Evolutionary conservation across 805 yeast genomes (phyloP).

Genomic region (Barnettozyma pratensis): DNA sequence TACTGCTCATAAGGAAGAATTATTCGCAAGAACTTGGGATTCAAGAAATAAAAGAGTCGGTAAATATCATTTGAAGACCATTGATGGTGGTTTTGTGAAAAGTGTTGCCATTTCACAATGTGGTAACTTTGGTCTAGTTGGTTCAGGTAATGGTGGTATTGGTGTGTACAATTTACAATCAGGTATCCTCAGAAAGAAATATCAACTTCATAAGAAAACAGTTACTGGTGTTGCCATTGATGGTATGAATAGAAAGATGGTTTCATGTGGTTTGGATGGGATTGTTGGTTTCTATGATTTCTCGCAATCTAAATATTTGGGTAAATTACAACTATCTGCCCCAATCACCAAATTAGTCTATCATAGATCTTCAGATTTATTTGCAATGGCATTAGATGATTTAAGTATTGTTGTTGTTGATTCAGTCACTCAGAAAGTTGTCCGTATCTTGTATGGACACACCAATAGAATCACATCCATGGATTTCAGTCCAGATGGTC

Average conservation of each 20-base stretch:
- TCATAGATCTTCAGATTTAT: slow-evolving; percentile 77
- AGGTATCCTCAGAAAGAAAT: slow-evolving; percentile 71
- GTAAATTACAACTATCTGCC: slow-evolving; percentile 62
- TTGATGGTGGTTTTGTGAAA: slow-evolving; percentile 74
- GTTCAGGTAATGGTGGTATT: slow-evolving; percentile 81
- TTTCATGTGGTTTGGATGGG: slow-evolving; percentile 87
- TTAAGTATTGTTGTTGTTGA: slow-evolving; percentile 81
- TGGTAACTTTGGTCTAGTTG: slow-evolving; percentile 92
- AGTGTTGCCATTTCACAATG: slow-evolving; percentile 80
- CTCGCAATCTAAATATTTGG: slow-evolving; percentile 59
- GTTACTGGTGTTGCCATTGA: slow-evolving; percentile 88
- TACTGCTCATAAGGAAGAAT: slow-evolving; percentile 81
- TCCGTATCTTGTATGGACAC: slow-evolving; percentile 88
- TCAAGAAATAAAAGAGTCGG: slow-evolving; percentile 77
- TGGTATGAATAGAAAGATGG: slow-evolving; percentile 85
- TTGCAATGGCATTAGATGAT: slow-evolving; percentile 84
- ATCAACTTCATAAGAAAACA: slow-evolving; percentile 65
- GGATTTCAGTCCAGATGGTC: slow-evolving; percentile 91
- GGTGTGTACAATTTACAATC: slow-evolving; percentile 88
- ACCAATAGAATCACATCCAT: slow-evolving; percentile 79
- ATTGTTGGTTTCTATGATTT: slow-evolving; percentile 83
- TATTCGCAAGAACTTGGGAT: slow-evolving; percentile 89
- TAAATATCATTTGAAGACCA: slow-evolving; percentile 59
- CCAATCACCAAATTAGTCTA: slow-evolving; percentile 76
- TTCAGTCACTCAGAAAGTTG: slow-evolving; percentile 70